phyloP scores from a whole-genome alignment of 2,329 filamentous ascomycete genomes.

The Orbilia blumenaviensis region DNA sequence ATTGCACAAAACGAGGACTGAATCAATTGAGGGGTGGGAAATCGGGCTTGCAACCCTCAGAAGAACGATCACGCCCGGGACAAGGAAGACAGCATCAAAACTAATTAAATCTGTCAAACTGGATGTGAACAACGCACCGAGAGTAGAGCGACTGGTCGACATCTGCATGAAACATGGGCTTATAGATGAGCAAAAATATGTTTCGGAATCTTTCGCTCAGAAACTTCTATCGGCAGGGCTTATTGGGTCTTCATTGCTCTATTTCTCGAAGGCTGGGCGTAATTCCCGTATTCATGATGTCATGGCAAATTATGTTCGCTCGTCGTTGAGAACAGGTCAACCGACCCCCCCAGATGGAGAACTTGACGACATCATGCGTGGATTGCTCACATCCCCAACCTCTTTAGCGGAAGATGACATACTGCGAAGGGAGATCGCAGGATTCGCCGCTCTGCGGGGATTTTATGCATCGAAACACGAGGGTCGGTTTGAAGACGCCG shows the following conservation, averaged over 20 bases:
- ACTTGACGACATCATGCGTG: constrained; percentile 30
- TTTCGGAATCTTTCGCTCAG: constrained; percentile 42
- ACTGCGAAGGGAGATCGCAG: constrained; percentile 44
- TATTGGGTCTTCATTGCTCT: constrained; percentile 35
- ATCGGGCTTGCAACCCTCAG: constrained; percentile 41
- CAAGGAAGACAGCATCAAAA: constrained; percentile 29
- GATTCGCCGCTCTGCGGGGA: constrained; percentile 46
- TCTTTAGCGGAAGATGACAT: constrained; percentile 40
- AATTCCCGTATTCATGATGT: constrained; percentile 40
- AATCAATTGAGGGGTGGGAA: constrained; percentile 43
- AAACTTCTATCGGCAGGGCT: constrained; percentile 27
- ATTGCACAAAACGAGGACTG: constrained; percentile 11
- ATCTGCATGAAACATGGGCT: constrained; percentile 28
- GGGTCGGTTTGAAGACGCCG: constrained; percentile 29
- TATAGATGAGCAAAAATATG: constrained; percentile 38
- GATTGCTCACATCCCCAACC: constrained; percentile 31
- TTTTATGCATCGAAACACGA: constrained; percentile 33
- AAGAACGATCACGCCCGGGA: constrained; percentile 30
- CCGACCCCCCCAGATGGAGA: constrained; percentile 21
- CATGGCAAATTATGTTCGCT: constrained; percentile 32
- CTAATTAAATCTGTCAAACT: constrained; percentile 32
- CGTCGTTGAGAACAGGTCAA: constrained; percentile 27
- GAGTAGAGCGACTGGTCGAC: constrained; percentile 35
- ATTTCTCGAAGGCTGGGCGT: constrained; percentile 42
- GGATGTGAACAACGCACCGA: constrained; percentile 25